Base-by-base conservation (phyloP, 1,139 yeast species). In the Nadsonia commutata region DNA sequence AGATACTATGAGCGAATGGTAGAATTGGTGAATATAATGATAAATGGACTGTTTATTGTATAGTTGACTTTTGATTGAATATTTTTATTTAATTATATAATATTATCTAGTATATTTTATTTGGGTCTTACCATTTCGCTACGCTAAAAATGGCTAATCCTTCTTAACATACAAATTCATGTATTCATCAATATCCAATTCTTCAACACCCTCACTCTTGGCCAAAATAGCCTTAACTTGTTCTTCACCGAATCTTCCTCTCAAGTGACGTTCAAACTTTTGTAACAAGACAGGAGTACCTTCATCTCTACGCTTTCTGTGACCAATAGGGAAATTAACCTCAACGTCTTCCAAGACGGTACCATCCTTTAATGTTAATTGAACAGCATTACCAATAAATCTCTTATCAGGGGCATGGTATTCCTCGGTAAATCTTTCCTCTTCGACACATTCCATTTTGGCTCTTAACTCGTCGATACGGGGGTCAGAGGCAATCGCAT, bases 321-420 rank as follows among this genome's bases (percentile, higher is more conserved):
- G 79, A 13, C 79, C 79, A 49, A 74, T 70, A 49, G 79, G 79
- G 55, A 66, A 72, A 55, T 73, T 71, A 40, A 74, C 74, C 43
- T 63, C 68, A 39, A 71, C 71, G 48, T 73, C 78, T 45, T 71
- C 75, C 20, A 74, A 56, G 2, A 61, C 58, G 4, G 76, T 67
- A 31, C 79, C 79, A 52, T 74, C 78, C 39, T 71, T 68, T 45
- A 74, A 59, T 44, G 72, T 72, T 48, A 72, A 62, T 48, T 62
- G 60, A 40, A 74, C 51, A 3, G 78, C 75, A 51, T 74, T 74
- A 41, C 78, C 77, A 52, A 74, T 74, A 50, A 65, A 71, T 53
- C 79, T 67, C 64, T 73, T 74, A 18, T 63, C 66, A 40, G 79
- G 78, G 41, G 71, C 75, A 51, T 70, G 75, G 56, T 74, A 74